phyloP scores from a whole-genome alignment of 345 rosid species.

The Eucalyptus urophylla region DNA sequence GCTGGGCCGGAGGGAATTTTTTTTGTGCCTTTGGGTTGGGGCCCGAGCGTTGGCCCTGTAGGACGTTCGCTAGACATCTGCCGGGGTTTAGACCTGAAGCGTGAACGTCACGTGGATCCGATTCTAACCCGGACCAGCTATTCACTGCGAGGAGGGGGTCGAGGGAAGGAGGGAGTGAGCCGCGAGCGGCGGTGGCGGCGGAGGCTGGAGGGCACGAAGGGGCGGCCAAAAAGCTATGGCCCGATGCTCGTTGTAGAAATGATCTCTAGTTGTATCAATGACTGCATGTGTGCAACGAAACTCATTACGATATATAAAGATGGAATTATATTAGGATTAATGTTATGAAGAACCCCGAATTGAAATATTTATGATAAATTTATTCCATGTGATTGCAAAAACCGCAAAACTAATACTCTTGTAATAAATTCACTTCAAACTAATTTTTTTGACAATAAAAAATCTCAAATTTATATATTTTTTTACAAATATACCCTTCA shows the following conservation, averaged over 20 bases:
- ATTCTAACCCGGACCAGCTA: not conserved
- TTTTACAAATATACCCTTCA: no score
- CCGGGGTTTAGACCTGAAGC: not conserved
- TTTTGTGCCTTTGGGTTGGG: not conserved
- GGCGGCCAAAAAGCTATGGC: not conserved
- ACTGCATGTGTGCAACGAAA: not conserved
- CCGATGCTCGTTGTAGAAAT: not conserved
- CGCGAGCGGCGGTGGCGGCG: not conserved
- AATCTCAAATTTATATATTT: no score
- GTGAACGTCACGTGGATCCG: not conserved
- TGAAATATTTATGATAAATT: accelerated
- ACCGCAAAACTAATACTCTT: no score
- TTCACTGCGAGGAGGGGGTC: not conserved
- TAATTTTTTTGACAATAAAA: accelerated
- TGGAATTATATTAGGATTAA: not conserved
- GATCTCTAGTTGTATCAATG: not conserved
- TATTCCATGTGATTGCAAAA: no score
- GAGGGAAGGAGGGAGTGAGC: not conserved
- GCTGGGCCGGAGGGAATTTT: not conserved
- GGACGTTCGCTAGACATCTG: accelerated
- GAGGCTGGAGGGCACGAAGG: not conserved
- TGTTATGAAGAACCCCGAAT: accelerated
- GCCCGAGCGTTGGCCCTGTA: not conserved
- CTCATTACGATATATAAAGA: no score
- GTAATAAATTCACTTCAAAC: no score